Evolutionary conservation across 345 rosid genomes (phyloP), one percentile per base, ranked within the genome.

Genomic region (Boechera divaricarpa): DNA sequence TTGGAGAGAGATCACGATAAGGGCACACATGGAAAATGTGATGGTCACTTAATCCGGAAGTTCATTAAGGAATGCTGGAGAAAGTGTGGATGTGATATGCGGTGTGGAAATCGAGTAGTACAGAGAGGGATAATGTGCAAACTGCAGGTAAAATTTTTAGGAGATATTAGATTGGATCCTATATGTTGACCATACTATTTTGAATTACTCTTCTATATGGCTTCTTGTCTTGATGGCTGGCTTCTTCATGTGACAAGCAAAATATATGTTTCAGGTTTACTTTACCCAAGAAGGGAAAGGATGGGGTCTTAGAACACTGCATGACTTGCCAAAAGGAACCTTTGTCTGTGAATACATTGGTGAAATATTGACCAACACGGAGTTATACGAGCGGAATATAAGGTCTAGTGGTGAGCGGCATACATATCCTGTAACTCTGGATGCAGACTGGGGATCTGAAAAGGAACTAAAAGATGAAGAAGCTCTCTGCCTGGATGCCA

Each of bases 51-150:
- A 83, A 63, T 90, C 47, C 83, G 92, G 78, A 91, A 87, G 85
- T 94, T 94, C 73, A 85, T 91, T 45, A 94, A 94, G 75, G 97
- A 94, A 79, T 94, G 98, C 67, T 92, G 98, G 97, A 85, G 74
- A 69, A 92, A 89, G 84, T 94, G 98, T 79, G 97, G 97, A 57
- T 92, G 97, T 57, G 54, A 78, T 67, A 86, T 85, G 97, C 70
- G 54, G 26, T 94, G 98, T 77, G 92, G 92, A 64, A 94, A 94
- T 81, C 86, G 98, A 47, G 70, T 88, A 11, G 94, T 94, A 21
- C 95, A 90, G 73, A 82, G 97, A 70, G 98, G 98, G 58, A 86
- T 94, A 63, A 78, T 59, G 31, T 73, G 91, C 83, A 70, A 76
- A 21, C 74, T 94, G 83, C 89, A 94, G 93, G 98, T 91, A 80